A percentile compares a stretch with the other conserved stretches of the same genome.
phyloP scores from a whole-genome alignment of 371 early-diverging fungal genomes.

The Entomophthora muscae region DNA sequence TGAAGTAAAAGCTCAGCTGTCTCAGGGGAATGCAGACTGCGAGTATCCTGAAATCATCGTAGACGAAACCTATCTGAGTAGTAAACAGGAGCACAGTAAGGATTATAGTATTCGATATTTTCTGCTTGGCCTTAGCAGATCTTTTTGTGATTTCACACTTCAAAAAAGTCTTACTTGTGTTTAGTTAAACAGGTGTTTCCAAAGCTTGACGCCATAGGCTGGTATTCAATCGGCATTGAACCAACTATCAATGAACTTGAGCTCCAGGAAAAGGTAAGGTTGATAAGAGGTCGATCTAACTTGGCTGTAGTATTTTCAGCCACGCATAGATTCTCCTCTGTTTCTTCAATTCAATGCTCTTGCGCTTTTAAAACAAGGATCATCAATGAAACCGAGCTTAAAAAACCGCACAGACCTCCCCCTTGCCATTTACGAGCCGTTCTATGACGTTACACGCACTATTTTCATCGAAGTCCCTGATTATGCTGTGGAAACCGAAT shows the following conservation, averaged over 20 bases:
- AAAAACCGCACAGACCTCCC: background rate
- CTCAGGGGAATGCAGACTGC: background rate
- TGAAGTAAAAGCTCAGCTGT: background rate
- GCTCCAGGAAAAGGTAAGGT: background rate
- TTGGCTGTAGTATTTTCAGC: background rate
- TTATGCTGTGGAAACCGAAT: background rate
- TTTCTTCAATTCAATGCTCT: background rate
- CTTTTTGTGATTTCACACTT: too few species aligned
- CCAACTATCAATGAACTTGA: slow-evolving; percentile 1
- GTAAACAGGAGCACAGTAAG: background rate
- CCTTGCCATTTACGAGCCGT: background rate
- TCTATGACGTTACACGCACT: background rate
- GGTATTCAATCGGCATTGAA: background rate
- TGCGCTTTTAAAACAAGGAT: background rate
- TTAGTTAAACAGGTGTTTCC: slow-evolving; percentile 4
- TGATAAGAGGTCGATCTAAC: background rate
- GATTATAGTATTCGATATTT: background rate
- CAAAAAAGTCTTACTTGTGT: too few species aligned
- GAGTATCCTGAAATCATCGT: background rate
- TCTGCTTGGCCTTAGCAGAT: background rate
- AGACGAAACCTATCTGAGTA: background rate
- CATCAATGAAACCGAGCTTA: background rate
- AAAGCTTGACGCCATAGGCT: background rate
- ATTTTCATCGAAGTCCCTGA: background rate
- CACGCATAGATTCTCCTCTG: background rate